A percentile compares a stretch with the other conserved stretches of the same genome.
Conservation (phyloP, 164 flowering plant species). For the Chimonanthus salicifolius region DNA sequence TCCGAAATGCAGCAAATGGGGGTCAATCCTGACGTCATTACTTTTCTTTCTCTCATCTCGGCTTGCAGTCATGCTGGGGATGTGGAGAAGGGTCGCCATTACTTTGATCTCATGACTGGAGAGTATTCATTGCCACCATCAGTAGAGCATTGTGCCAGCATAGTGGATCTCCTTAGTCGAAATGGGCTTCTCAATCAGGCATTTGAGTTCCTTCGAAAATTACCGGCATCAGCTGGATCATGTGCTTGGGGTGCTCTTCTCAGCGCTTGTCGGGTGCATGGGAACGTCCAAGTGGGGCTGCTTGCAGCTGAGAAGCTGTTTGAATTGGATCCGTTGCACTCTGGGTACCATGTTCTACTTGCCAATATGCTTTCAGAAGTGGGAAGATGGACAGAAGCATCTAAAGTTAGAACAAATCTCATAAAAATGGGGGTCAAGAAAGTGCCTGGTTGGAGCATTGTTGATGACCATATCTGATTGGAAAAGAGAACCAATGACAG, state of each 20-base stretch:
- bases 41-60: constrained; percentile 10
- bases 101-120: constrained; percentile 12
- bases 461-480: background rate
- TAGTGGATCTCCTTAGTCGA: constrained; percentile 14
- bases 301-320: constrained; percentile 12
- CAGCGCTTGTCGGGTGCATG: constrained; percentile 10
- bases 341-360: constrained; percentile 11
- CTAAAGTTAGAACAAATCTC: constrained; percentile 4
- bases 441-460: constrained; percentile 6
- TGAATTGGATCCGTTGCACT: constrained; percentile 8
- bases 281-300: constrained; percentile 4
- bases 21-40: constrained; percentile 4
- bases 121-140: constrained; percentile 2
- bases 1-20: constrained; percentile 3
- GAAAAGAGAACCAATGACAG: background rate
- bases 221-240: background rate
- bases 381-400: constrained; percentile 13
- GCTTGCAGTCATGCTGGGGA: constrained; percentile 16
- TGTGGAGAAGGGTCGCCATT: constrained; percentile 11
- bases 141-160: constrained; percentile 1
- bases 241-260: constrained; percentile 13
- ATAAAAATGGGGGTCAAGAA: constrained; percentile 6
- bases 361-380: constrained; percentile 7
- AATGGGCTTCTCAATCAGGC: constrained; percentile 7
- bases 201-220: constrained; percentile 7